A percentile compares a stretch with the other conserved stretches of the same genome.
Evolutionary conservation across 2,329 filamentous ascomycete species (phyloP).

Genomic region (Akanthomyces lecanii): DNA sequence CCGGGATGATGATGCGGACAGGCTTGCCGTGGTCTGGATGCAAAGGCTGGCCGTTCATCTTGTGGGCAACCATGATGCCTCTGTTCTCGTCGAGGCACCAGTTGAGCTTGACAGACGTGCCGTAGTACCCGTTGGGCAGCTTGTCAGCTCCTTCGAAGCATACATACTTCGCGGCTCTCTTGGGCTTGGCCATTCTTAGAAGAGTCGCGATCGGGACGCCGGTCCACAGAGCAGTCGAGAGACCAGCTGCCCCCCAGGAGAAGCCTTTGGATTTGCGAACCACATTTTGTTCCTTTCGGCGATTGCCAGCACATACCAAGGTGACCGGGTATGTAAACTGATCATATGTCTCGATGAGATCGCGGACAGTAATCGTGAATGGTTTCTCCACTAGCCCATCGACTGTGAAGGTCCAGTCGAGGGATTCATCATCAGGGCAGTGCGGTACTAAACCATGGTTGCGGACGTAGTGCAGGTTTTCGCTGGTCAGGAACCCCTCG

Average conservation of each 20-base stretch:
- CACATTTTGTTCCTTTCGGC: constrained; percentile 87
- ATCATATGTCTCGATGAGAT: constrained; percentile 70
- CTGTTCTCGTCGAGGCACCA: constrained; percentile 81
- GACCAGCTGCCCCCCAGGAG: constrained; percentile 83
- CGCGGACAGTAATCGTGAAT: constrained; percentile 64
- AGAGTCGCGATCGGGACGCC: constrained; percentile 73
- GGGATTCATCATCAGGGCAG: constrained; percentile 66
- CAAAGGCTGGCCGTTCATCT: constrained; percentile 82
- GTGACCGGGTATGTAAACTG: constrained; percentile 84
- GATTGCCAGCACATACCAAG: constrained; percentile 86
- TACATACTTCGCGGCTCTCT: constrained; percentile 70
- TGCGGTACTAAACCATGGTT: constrained; percentile 83
- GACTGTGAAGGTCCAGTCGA: constrained; percentile 76
- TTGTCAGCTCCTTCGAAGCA: constrained; percentile 91
- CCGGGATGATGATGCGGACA: constrained; percentile 76
- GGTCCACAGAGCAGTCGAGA: constrained; percentile 86
- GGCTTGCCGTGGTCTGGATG: constrained; percentile 83
- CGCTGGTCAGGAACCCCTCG: constrained; percentile 77
- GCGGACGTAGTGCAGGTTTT: constrained; percentile 85
- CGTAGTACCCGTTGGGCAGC: constrained; percentile 83
- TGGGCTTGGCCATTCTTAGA: constrained; percentile 62
- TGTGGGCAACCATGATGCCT: constrained; percentile 82
- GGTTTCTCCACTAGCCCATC: constrained; percentile 81
- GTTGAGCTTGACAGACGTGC: constrained; percentile 80
- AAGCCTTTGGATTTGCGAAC: constrained; percentile 91